These are phyloP conservation scores for Pythium folliculosum DNA, from an alignment of 352 stramenopile genomes.

Conservation along the genomic window DNA sequence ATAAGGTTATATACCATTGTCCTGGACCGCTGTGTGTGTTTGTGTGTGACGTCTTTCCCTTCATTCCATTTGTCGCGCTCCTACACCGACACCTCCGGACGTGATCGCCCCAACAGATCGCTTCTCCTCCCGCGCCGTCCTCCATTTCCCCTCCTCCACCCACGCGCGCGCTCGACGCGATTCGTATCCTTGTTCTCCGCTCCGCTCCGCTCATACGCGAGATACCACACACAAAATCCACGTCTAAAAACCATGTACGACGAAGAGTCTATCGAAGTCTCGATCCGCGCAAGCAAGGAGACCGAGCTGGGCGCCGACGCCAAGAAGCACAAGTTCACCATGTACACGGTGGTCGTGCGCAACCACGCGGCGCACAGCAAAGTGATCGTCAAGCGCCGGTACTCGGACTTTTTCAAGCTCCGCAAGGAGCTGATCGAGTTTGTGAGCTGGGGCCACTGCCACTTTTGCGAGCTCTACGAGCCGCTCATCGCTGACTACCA, in stretches of 20 bases:
- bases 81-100: not conserved
- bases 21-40: not conserved
- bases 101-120: no score
- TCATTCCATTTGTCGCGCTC: constrained; percentile 11
- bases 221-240: not conserved
- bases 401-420: constrained; percentile 87
- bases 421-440: constrained; percentile 83
- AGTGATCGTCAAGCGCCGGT: constrained; percentile 75
- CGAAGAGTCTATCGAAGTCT: constrained; percentile 33
- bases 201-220: not conserved
- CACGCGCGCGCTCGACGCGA: not conserved
- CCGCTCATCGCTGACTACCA: constrained; percentile 76
- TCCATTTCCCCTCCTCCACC: constrained; percentile 1
- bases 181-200: not conserved
- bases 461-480: constrained; percentile 60
- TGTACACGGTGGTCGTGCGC: constrained; percentile 85
- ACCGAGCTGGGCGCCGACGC: constrained; percentile 22
- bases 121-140: not conserved
- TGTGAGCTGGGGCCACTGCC: constrained; percentile 78
- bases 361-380: constrained; percentile 74
- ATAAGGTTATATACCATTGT: constrained; percentile 12
- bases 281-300: constrained; percentile 37
- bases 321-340: constrained; percentile 73
- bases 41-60: constrained; percentile 12
- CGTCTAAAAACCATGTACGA: constrained; percentile 28